Conservation (phyloP, 1,284 basidiomycete species). For the Mycosarcoma mackinlayi region DNA sequence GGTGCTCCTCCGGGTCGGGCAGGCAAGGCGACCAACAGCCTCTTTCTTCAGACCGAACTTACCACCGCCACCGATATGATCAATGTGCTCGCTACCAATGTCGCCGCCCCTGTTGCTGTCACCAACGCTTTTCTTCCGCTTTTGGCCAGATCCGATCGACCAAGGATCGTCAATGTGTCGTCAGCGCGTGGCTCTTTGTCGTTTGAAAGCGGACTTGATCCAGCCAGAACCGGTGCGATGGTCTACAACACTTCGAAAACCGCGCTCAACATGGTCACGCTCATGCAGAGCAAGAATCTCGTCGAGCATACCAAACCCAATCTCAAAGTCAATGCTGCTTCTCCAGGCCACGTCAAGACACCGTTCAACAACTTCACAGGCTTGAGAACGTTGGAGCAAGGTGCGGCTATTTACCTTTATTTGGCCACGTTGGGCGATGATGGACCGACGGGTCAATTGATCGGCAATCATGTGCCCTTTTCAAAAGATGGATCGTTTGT, state of each 20-base stretch:
- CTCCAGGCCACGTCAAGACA: conserved; percentile 32
- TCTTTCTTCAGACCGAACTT: conserved; percentile 26
- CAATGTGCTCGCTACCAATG: conserved; percentile 22
- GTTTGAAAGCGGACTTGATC: conserved; percentile 19
- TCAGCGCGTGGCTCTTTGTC: conserved; percentile 23
- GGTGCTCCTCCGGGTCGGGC: conserved; percentile 17
- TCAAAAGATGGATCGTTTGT: conserved; percentile 14
- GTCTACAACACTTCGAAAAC: conserved; percentile 40
- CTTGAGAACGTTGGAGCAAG: conserved; percentile 13
- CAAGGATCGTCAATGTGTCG: conserved; percentile 24
- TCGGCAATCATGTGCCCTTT: conserved; percentile 26
- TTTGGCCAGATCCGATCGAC: conserved; percentile 7
- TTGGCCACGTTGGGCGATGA: conserved; percentile 24
- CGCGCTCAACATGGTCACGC: conserved; percentile 38
- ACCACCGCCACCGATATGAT: conserved; percentile 19
- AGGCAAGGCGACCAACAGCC: conserved; percentile 15
- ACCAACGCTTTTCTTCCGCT: conserved; percentile 23
- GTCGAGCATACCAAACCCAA: conserved; percentile 4
- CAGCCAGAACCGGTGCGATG: conserved; percentile 28
- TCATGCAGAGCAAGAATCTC: conserved; percentile 36
- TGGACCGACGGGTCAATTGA: conserved; percentile 18
- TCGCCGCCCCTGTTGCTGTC: conserved; percentile 18
- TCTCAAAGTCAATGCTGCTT: conserved; percentile 35
- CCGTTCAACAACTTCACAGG: conserved; percentile 41
- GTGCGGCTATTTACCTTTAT: conserved; percentile 31